Evolutionary conservation across 192 early-diverging fungal genomes (phyloP).

Genomic region (Radiomyces spectabilis): DNA sequence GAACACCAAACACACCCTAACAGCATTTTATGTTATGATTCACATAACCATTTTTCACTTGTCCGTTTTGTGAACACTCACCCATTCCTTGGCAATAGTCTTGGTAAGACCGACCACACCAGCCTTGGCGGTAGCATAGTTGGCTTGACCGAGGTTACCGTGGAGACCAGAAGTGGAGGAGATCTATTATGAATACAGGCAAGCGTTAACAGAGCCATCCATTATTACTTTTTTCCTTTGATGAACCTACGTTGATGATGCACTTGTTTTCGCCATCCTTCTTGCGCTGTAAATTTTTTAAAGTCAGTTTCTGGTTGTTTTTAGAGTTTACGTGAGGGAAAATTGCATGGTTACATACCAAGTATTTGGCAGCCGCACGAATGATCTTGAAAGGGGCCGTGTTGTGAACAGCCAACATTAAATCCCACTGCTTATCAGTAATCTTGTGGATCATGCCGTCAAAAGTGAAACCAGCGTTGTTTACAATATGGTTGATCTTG

Average conservation of each 20-base stretch:
- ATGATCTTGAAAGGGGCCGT: slow-evolving; percentile 57
- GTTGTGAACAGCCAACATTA: slow-evolving; percentile 67
- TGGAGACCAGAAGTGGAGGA: slow-evolving; percentile 74
- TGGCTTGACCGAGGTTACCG: slow-evolving; percentile 89
- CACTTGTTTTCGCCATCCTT: slow-evolving; percentile 47
- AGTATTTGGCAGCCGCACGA: slow-evolving; percentile 45
- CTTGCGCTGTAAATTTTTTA: slow-evolving; percentile 25
- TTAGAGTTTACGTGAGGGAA: too few relatives aligned
- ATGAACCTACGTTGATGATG: slow-evolving; percentile 38
- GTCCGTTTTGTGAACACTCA: neutral
- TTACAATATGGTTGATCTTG: slow-evolving; percentile 79
- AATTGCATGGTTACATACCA: too few relatives aligned
- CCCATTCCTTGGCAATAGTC: slow-evolving; percentile 79
- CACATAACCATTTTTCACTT: neutral
- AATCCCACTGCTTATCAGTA: slow-evolving; percentile 91
- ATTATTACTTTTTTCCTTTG: neutral
- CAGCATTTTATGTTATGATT: too few relatives aligned
- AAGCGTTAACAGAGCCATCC: neutral
- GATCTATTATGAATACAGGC: slow-evolving; percentile 14
- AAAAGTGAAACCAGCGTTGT: slow-evolving; percentile 95
- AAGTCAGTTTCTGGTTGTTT: too few relatives aligned
- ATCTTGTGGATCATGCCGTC: slow-evolving; percentile 90
- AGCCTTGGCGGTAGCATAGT: slow-evolving; percentile 93
- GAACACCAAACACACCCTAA: slow-evolving; percentile 49
- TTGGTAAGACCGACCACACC: slow-evolving; percentile 87